These are phyloP conservation scores for Leucosporidium creatinivorum DNA, from an alignment of 768 basidiomycete genomes.

Conservation along the genomic window DNA sequence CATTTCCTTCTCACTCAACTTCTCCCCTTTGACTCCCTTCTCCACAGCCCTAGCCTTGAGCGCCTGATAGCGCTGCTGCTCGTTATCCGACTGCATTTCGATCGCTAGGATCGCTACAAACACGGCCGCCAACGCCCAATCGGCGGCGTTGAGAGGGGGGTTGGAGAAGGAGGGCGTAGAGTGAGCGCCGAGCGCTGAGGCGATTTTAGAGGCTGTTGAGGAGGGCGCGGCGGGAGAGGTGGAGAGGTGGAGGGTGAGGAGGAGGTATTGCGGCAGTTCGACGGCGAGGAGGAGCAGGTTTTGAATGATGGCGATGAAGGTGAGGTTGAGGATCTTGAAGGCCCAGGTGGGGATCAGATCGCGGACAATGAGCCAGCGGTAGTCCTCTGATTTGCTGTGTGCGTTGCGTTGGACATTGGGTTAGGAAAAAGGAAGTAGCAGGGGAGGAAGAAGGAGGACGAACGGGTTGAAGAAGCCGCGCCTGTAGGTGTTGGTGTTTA, in stretches of 20 bases:
- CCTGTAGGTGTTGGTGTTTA: slow-evolving; percentile 74
- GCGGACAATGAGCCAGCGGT: slow-evolving; percentile 78
- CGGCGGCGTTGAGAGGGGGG: slow-evolving; percentile 54
- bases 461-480: slow-evolving; percentile 72
- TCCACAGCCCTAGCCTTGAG: slow-evolving; percentile 58
- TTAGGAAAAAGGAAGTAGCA: too few relatives aligned
- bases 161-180: slow-evolving; percentile 42
- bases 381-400: slow-evolving; percentile 59
- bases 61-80: slow-evolving; percentile 59
- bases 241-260: slow-evolving; percentile 38
- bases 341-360: slow-evolving; percentile 50
- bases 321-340: slow-evolving; percentile 49
- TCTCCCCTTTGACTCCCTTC: slow-evolving; percentile 44
- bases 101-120: slow-evolving; percentile 56
- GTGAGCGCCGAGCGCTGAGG: slow-evolving; percentile 47
- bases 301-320: slow-evolving; percentile 56
- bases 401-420: too few relatives aligned
- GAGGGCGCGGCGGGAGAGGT: slow-evolving; percentile 23
- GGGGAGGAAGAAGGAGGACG: neutral
- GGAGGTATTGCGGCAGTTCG: slow-evolving; percentile 41
- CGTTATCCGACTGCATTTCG: slow-evolving; percentile 84
- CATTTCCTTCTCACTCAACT: slow-evolving; percentile 50
- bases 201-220: slow-evolving; percentile 50
- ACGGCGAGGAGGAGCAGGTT: slow-evolving; percentile 72
- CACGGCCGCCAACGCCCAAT: slow-evolving; percentile 55